Conservation (phyloP, 2,329 filamentous ascomycete genomes). For the Passalora sequoiae region DNA sequence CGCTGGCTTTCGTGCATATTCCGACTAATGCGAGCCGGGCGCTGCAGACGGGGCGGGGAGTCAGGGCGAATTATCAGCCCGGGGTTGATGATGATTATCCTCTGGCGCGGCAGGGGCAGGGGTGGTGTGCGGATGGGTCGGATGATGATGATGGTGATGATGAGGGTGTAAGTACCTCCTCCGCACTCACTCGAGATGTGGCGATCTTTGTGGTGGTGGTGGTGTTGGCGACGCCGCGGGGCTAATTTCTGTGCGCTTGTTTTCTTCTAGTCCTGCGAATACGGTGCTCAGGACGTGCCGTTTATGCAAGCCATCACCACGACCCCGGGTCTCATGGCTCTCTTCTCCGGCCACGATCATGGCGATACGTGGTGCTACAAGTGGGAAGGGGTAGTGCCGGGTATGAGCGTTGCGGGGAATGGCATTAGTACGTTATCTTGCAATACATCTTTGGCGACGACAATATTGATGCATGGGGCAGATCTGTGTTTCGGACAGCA, state of each 20-base stretch:
- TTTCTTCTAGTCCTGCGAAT: slow-evolving; percentile 29
- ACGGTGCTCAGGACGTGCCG: slow-evolving; percentile 48
- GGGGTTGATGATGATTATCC: slow-evolving; percentile 44
- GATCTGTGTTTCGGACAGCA: slow-evolving; percentile 33
- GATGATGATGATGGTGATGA: slow-evolving; percentile 31
- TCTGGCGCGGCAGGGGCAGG: slow-evolving; percentile 40
- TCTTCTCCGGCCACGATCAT: slow-evolving; percentile 63
- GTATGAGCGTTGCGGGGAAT: slow-evolving; percentile 29
- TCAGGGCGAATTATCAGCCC: slow-evolving; percentile 41
- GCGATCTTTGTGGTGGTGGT: too few species aligned
- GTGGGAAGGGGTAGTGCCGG: slow-evolving; percentile 26
- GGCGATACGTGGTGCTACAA: slow-evolving; percentile 34
- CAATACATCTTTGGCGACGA: background rate
- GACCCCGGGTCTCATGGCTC: slow-evolving; percentile 51
- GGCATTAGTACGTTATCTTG: slow-evolving; percentile 21
- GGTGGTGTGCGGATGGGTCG: slow-evolving; percentile 32
- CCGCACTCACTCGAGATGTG: too few species aligned
- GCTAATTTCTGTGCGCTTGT: too few species aligned
- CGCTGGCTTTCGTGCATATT: slow-evolving; percentile 54
- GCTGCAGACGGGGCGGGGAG: slow-evolving; percentile 39
- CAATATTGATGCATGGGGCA: background rate
- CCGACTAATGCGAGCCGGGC: slow-evolving; percentile 42
- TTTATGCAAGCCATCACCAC: slow-evolving; percentile 60
- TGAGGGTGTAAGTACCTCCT: too few species aligned
- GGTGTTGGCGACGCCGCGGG: too few species aligned